These are phyloP conservation scores for Diaporthe eres DNA, from an alignment of 2,329 filamentous ascomycete species.

Conservation along the genomic window DNA sequence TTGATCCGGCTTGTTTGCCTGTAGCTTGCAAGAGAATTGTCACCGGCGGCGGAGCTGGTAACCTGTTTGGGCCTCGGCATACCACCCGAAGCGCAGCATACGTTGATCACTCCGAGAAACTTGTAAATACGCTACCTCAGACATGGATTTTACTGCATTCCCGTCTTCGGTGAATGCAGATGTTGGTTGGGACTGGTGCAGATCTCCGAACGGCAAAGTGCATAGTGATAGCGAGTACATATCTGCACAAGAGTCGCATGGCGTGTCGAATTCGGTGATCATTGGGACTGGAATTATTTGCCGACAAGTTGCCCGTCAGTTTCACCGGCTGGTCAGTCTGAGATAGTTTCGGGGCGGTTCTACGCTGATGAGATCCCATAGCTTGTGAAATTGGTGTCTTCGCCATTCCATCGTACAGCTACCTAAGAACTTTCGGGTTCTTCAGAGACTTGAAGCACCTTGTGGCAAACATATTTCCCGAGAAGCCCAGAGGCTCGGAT, in stretches of 20 bases:
- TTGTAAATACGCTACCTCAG: neutral
- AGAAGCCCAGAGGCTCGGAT: neutral
- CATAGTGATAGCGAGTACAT: neutral
- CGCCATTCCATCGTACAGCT: neutral
- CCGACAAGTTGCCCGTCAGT: neutral
- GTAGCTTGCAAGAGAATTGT: neutral
- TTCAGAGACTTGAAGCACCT: neutral
- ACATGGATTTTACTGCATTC: neutral
- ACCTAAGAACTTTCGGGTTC: neutral
- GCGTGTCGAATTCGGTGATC: neutral
- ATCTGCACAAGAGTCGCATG: neutral
- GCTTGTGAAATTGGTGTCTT: neutral
- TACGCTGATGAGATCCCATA: neutral
- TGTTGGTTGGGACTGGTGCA: neutral
- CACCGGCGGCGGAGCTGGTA: neutral
- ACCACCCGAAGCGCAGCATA: neutral
- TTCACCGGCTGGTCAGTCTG: neutral
- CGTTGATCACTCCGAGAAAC: neutral
- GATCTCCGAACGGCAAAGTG: neutral
- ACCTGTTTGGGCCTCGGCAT: too few species aligned
- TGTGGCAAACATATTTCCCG: neutral
- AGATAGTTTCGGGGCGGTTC: neutral
- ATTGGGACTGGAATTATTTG: neutral
- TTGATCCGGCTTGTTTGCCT: neutral
- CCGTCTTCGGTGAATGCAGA: slow-evolving; percentile 1